Percentiles rank a stretch among this genome's conserved stretches.
Evolutionary conservation across 352 stramenopile species (phyloP).

Genomic region (Pilasporangium apinafurcum): DNA sequence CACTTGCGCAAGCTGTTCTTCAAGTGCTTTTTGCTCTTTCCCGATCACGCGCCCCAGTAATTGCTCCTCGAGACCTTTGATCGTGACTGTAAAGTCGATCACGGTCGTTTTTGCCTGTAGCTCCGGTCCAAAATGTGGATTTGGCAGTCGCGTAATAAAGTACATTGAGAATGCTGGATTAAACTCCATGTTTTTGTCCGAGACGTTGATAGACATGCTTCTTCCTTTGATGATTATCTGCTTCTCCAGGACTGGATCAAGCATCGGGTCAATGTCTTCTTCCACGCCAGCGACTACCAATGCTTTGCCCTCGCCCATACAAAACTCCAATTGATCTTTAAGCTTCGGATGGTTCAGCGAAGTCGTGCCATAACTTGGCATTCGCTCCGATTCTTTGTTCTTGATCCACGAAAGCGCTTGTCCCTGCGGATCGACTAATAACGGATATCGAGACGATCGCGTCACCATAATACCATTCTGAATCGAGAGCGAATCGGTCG

Average conservation of each 20-base stretch:
- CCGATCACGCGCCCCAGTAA: constrained; percentile 96
- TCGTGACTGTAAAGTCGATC: constrained; percentile 98
- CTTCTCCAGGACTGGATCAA: constrained; percentile 97
- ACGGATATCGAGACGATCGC: constrained; percentile 91
- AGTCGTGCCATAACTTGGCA: constrained; percentile 94
- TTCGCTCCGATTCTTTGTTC: constrained; percentile 90
- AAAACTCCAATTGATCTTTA: constrained; percentile 98
- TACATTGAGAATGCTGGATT: constrained; percentile 97
- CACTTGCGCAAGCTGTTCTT: constrained; percentile 98
- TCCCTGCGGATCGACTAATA: constrained; percentile 97
- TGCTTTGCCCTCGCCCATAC: constrained; percentile 95
- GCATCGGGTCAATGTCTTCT: constrained; percentile 98
- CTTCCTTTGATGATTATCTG: constrained; percentile 96
- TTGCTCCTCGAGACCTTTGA: constrained; percentile 96
- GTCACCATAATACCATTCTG: constrained; percentile 99
- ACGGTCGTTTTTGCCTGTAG: constrained; percentile 98
- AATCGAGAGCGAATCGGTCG: constrained; percentile 95
- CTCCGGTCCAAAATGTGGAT: constrained; percentile 97
- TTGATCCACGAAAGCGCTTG: constrained; percentile 98
- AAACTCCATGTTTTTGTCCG: constrained; percentile 99
- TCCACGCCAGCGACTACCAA: constrained; percentile 94
- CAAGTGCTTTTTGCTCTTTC: constrained; percentile 96
- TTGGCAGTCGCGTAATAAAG: constrained; percentile 97
- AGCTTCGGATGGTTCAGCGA: constrained; percentile 95
- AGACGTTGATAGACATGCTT: constrained; percentile 97